Evolutionary conservation across 352 stramenopile genomes (phyloP), one percentile per base, ranked within the genome.

Genomic region (Aphanomyces stellatus): DNA sequence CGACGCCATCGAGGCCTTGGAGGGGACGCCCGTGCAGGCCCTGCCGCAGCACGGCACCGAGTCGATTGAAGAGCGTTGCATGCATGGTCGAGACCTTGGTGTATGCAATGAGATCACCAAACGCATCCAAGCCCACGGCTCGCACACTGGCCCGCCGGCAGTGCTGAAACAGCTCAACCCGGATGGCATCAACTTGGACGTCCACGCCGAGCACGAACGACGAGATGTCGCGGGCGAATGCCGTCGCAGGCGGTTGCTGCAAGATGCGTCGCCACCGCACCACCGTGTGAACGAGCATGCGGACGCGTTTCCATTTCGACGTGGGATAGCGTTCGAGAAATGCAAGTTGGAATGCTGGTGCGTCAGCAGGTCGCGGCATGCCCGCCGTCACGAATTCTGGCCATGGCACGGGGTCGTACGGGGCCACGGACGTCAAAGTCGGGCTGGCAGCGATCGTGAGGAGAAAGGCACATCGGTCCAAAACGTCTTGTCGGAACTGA

Each of bases 271-370:
- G 77, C 80, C 80, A 88, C 8, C 80, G 70, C 7, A 73, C 65
- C 4, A 73, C 49, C 0, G 71, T 75, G 33, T 87, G 78, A 0
- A 88, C 13, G 4, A 81, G 11, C 0, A 71, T 72, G 15, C 80
- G 77, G 3, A 88, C 42, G 8, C 53, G 71, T 48, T 71, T 70
- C 80, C 80, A 88, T 34, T 71, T 80, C 0, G 80, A 88, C n/a
- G 17, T 53, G 8, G 79, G 77, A 33, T 76, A 85, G 2, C 73
- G 30, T 33, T 46, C 53, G 82, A 69, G 30, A 85, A 88, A 4
- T 72, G 69, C 13, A 81, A 17, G 15, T 74, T 68, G 4, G 69
- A 37, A 1, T 71, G 40, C 0, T 55, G 69, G 31, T 84, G 82
- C n/a, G n/a, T n/a, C n/a, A n/a, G n/a, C n/a, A n/a, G n/a, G n/a